Evolutionary conservation across 2,329 filamentous ascomycete species (phyloP).

Genomic region (Colletotrichum agaves): DNA sequence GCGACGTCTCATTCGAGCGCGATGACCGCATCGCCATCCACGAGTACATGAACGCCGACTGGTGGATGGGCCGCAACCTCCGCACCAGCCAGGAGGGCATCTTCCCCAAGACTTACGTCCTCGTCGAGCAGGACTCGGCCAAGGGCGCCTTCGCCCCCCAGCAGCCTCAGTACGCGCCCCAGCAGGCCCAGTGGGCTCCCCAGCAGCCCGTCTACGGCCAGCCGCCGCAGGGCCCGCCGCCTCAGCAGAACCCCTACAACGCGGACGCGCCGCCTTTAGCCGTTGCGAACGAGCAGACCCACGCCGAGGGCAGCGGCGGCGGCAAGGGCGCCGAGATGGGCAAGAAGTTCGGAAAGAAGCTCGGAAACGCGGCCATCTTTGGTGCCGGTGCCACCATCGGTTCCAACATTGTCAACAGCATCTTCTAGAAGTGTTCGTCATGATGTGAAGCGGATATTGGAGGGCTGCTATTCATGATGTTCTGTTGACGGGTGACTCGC

Average conservation of each 20-base stretch:
- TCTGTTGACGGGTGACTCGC: neutral
- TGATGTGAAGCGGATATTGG: neutral
- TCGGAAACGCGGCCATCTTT: constrained; percentile 84
- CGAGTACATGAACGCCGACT: constrained; percentile 96
- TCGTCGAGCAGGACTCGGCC: constrained; percentile 71
- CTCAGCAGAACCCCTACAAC: constrained; percentile 72
- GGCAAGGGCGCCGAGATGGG: constrained; percentile 79
- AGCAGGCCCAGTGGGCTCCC: constrained; percentile 39
- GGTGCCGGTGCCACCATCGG: constrained; percentile 93
- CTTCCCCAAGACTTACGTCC: constrained; percentile 92
- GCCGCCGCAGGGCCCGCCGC: constrained; percentile 54
- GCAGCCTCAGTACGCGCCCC: constrained; percentile 43
- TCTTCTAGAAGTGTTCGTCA: constrained; percentile 69
- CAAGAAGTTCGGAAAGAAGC: constrained; percentile 97
- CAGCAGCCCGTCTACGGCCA: constrained; percentile 51
- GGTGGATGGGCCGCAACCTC: constrained; percentile 92
- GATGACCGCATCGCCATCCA: constrained; percentile 84
- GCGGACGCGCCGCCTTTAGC: constrained; percentile 79
- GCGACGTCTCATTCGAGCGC: constrained; percentile 83
- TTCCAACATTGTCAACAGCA: constrained; percentile 88
- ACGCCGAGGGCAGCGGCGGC: constrained; percentile 53
- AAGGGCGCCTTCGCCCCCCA: constrained; percentile 36
- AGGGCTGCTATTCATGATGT: neutral
- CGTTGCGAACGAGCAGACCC: constrained; percentile 69
- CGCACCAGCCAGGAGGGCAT: constrained; percentile 89